Evolutionary conservation across 2,329 filamentous ascomycete species (phyloP).

Genomic region (Trichoderma sp.): DNA sequence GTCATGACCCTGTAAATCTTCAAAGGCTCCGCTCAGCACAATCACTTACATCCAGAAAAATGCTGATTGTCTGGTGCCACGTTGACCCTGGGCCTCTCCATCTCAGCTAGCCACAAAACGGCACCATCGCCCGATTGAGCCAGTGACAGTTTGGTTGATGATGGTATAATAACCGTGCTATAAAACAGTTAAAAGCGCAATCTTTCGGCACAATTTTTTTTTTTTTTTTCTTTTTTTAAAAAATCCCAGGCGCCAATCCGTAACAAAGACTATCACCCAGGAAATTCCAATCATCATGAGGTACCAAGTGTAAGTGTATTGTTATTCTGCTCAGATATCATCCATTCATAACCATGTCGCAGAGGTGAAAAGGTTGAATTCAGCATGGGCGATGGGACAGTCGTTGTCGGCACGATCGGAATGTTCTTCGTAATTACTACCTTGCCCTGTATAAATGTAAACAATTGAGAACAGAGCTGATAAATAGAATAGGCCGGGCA

Average conservation of each 20-base stretch:
- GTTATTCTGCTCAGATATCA: neutral
- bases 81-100: neutral
- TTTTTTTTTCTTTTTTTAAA: neutral
- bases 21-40: neutral
- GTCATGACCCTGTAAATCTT: neutral
- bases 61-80: neutral
- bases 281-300: neutral
- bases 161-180: neutral
- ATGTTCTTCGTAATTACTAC: neutral
- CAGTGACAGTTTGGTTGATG: neutral
- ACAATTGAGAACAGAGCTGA: neutral
- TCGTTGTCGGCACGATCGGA: neutral
- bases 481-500: neutral
- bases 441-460: neutral
- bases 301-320: neutral
- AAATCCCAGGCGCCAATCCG: neutral
- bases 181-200: neutral
- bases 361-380: neutral
- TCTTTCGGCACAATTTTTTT: neutral
- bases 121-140: neutral
- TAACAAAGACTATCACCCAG: neutral
- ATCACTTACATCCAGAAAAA: neutral
- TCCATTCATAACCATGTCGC: neutral
- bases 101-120: neutral
- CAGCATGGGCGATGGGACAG: neutral